Evolutionary conservation across 805 yeast genomes (phyloP).

Genomic region (Teunomyces barrocoloradensis): DNA sequence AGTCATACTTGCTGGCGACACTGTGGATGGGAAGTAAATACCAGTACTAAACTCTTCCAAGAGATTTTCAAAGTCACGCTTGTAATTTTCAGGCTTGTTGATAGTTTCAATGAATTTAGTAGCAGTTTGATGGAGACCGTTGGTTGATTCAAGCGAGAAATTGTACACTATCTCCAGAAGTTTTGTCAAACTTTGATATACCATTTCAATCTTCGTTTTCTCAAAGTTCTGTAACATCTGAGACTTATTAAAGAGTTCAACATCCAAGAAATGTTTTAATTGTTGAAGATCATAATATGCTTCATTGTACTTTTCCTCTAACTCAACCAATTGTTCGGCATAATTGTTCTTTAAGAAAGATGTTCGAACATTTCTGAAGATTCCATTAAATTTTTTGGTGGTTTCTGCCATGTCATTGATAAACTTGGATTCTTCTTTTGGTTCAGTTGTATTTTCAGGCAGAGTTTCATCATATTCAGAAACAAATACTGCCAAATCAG

Average conservation of each 20-base stretch:
- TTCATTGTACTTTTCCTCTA: slow-evolving; percentile 33
- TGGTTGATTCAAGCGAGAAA: slow-evolving; percentile 23
- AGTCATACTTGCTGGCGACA: slow-evolving; percentile 26
- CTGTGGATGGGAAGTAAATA: slow-evolving; percentile 35
- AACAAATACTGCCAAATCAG: slow-evolving; percentile 26
- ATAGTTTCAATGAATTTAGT: slow-evolving; percentile 17
- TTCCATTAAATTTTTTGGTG: slow-evolving; percentile 16
- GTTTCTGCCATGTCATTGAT: slow-evolving; percentile 18
- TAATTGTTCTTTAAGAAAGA: slow-evolving; percentile 29
- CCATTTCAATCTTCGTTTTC: slow-evolving; percentile 28
- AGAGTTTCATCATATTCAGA: slow-evolving; percentile 9
- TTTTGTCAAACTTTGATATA: slow-evolving; percentile 31
- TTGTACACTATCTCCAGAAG: slow-evolving; percentile 33
- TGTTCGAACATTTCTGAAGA: slow-evolving; percentile 32
- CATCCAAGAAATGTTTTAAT: slow-evolving; percentile 28
- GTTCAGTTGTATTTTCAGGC: not conserved
- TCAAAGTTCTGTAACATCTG: slow-evolving; percentile 34
- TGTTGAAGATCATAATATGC: slow-evolving; percentile 33
- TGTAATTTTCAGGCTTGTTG: slow-evolving; percentile 18
- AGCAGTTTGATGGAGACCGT: slow-evolving; percentile 22
- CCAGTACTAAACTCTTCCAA: slow-evolving; percentile 33
- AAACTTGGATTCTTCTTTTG: not conserved
- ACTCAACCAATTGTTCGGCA: slow-evolving; percentile 23
- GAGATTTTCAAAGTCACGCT: slow-evolving; percentile 23
- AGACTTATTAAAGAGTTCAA: slow-evolving; percentile 20